Evolutionary conservation across 345 rosid species (phyloP), one percentile per base, ranked within the genome.

Genomic region (Camelina sativa): DNA sequence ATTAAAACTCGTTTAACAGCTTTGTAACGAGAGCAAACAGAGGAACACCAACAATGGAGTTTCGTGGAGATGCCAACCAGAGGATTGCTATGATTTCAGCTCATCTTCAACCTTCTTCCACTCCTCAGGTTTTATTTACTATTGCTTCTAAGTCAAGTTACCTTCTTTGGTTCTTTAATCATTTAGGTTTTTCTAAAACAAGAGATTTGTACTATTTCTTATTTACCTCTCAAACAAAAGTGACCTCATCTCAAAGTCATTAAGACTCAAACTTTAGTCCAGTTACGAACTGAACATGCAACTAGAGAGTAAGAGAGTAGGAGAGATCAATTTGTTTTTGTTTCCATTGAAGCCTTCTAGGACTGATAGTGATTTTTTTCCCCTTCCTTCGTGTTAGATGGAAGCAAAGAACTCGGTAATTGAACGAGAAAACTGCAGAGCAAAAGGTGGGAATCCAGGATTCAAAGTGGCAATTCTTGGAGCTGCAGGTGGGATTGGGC

Each of bases 401-500:
- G 88, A 81, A 73, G 84, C 34, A 6, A 65, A 70, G 67, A 79
- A 63, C 57, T 71, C 86, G 38, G 73, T 66, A 6, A 35, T 89
- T 79, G 80, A 71, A 69, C 57, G 79, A 69, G 86, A 70, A 15
- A 82, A 78, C 54, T 89, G 95, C 83, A 72, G 90, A 62, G 89
- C 92, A 0, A 89, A 86, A 86, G 90, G 92, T 7, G 95, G 92
- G 34, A 84, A 90, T 11, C 79, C 88, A 9, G 92, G 95, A 46
- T 87, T 89, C 85, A 90, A 90, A 54, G 92, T 87, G 65, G 96
- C 92, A 13, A 82, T 90, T 62, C 81, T 90, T 75, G 96, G 92
- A 73, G 95, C 95, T 38, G 92, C 95, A 9, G 92, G 95, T 74
- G 95, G 91, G 53, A 87, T 86, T 69, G 96, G 96, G 52, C 96